Evolutionary conservation across 2,329 filamentous ascomycete species (phyloP), one percentile per base, ranked within the genome.

Genomic region (Coniochaeta sp.): DNA sequence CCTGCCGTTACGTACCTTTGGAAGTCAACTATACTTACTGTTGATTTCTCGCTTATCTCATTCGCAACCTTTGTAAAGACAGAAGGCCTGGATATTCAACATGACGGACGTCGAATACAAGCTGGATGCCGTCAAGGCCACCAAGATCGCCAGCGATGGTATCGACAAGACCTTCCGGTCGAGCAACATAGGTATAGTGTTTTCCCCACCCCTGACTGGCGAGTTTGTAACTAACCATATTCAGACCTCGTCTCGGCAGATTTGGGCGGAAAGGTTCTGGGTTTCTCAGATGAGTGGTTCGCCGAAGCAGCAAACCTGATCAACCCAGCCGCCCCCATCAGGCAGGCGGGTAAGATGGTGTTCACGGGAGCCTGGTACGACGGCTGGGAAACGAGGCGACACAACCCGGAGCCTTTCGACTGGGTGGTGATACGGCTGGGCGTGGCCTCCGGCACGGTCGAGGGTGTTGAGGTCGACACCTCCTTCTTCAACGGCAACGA

Each of bases 401-500:
- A 87, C 70, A 87, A 87, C 66, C 62, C 72, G 10, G 78, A 76
- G 54, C 72, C 78, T 0, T 86, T 85, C 59, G 83, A 87, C 71
- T 87, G 82, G 75, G 83, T 83, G 18, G 72, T 86, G 54, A 76
- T 86, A 55, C 78, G 82, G 51, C 73, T 87, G 6, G 83, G 83
- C 47, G 83, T 87, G 32, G 79, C 86, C 9, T 88, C 84, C 1
- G 89, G 87, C 46, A 85, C 76, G 14, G 79, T 92, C 26, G 77
- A 81, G 54, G 89, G 89, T 14, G 73, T 91, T 47, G 89, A 92
- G 70, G 77, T 92, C 56, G 87, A 92, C 69, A 92, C 89, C 3
- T 82, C 86, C 48, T 89, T 85, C 72, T 94, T 92, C 76, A 83
- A 79, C 54, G 89, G 89, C 54, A 92, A 92, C 70, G 85, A 92